A percentile compares a stretch with the other conserved stretches of the same genome.
Evolutionary conservation across 352 stramenopile genomes (phyloP).

Genomic region (Phytophthora citricola): DNA sequence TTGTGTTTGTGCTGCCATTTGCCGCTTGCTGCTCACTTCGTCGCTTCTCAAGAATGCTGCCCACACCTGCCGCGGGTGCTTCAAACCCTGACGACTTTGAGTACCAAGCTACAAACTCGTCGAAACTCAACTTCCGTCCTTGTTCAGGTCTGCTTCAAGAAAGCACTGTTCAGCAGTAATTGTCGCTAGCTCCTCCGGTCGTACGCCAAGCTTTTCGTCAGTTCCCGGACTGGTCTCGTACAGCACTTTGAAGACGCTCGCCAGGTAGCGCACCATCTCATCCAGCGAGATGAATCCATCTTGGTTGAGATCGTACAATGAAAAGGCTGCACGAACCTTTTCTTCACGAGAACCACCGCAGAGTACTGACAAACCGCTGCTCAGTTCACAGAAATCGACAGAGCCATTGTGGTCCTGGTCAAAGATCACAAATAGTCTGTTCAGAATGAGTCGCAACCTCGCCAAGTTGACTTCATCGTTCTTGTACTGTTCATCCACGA

Average conservation of each 20-base stretch:
- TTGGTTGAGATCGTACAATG: constrained; percentile 87
- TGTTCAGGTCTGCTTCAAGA: constrained; percentile 80
- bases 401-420: constrained; percentile 77
- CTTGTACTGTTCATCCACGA: constrained; percentile 86
- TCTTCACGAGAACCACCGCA: constrained; percentile 84
- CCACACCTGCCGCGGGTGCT: constrained; percentile 41
- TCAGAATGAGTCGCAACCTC: constrained; percentile 73
- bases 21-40: constrained; percentile 14
- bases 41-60: constrained; percentile 28
- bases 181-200: constrained; percentile 73
- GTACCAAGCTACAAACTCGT: constrained; percentile 90
- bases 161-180: constrained; percentile 90
- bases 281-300: constrained; percentile 87
- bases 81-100: constrained; percentile 63
- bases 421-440: constrained; percentile 85
- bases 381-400: constrained; percentile 89
- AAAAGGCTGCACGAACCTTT: constrained; percentile 88
- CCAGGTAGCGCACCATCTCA: constrained; percentile 90
- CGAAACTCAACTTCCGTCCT: constrained; percentile 84
- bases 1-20: constrained; percentile 26
- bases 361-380: constrained; percentile 80
- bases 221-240: constrained; percentile 83
- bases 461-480: constrained; percentile 68
- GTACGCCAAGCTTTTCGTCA: constrained; percentile 58
- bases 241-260: constrained; percentile 87